Evolutionary conservation across 306 rosid species (phyloP), one percentile per base, ranked within the genome.

Genomic region (Ormosia emarginata): DNA sequence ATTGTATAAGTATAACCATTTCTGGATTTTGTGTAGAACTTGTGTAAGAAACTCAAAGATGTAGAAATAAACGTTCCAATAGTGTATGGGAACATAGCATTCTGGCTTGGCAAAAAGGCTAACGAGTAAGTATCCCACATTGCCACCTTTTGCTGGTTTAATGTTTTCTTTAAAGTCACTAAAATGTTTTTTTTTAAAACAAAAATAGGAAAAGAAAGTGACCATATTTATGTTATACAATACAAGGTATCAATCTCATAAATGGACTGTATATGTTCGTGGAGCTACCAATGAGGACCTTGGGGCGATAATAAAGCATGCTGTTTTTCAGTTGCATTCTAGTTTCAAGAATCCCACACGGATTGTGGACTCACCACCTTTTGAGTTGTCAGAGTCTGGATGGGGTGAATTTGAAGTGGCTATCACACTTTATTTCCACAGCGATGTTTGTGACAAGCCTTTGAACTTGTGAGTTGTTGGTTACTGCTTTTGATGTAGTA

Each of bases 21-120:
- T 65, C 13, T 82, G 83, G 82, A 71, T 82, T 86, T 59, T 84
- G 81, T 89, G 88, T 74, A 91, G 94, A 93, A 71, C 80, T 71
- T 86, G 71, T 85, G 81, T 58, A 88, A 91, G 90, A 88, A 90
- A 83, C 83, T 88, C 81, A 86, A 88, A 81, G 97, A 91, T 82
- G 86, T 88, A 24, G 96, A 91, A 85, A 85, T 90, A 81, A 90
- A 90, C 71, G 74, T 90, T 83, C 97, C 97, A 71, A 93, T 91
- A 76, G 96, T 88, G 77, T 93, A 88, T 75, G 97, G 96, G 47
- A 93, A 91, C 87, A 78, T 86, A 50, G 87, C 97, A 84, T 91
- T 93, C 88, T 91, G 96, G 96, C 97, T 93, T 74, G 94, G 97
- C 67, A 91, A 91, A 83, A 93, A 93, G 87, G 97, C 97, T 58